Evolutionary conservation across 345 rosid genomes (phyloP), one percentile per base, ranked within the genome.

Genomic region (Pugionium dolabratum): DNA sequence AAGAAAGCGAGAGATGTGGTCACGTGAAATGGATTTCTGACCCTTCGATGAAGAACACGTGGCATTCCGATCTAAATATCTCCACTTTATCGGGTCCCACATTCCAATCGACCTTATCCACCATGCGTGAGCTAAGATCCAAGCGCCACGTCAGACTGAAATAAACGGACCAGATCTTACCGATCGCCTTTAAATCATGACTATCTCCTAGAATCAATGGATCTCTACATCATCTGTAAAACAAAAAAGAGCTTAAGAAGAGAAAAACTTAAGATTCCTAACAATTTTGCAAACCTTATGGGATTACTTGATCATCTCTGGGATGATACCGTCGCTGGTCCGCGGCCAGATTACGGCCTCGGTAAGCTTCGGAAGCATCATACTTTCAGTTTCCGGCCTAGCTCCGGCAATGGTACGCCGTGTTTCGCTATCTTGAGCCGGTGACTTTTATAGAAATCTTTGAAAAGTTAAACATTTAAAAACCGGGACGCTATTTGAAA

Each of bases 301-400:
- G 79, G 99, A 36, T 78, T 94, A 6, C 91, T 90, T 26, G 96
- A 94, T 59, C 93, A 94, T 67, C 80, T 94, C 10, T 94, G 99
- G 99, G 99, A 94, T 64, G 99, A 94, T 68, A 90, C 96, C 67
- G 92, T 90, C 59, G 99, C 99, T 62, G 99, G 99, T 28, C 97
- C 99, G 1, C 79, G 69, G 51, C 99, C 99, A 4, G 97, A 94
- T 11, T 81, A 67, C 80, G 99, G 97, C 72, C 96, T 91, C 72
- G 95, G 99, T 62, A 87, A 81, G 88, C 99, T 94, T 53, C 87
- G 93, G 66, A 94, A 87, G 80, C 82, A 82, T 36, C 70, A 79
- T 59, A 79, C 82, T 70, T 80, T 83, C 76, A 71, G 79, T 75
- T 67, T 76, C 86, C 85, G 85, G 44, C 62, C 96, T 30, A 80